phyloP scores from a whole-genome alignment of 768 basidiomycete genomes.

The Tylopilus cervinicoccineus region DNA sequence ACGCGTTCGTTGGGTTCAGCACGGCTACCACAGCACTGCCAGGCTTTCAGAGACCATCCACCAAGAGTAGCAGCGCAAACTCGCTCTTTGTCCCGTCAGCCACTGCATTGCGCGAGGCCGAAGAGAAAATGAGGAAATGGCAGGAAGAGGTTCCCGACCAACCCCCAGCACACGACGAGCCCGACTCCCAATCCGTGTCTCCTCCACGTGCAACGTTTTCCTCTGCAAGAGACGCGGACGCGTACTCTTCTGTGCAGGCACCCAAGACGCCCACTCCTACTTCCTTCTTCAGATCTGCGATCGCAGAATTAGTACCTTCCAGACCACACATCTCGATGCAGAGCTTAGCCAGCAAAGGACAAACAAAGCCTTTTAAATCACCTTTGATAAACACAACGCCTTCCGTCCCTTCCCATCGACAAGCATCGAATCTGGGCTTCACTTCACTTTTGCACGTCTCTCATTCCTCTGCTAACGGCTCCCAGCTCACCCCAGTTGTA shows the following conservation, averaged over 20 bases:
- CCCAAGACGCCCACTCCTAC: slow-evolving; percentile 41
- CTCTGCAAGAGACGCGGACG: slow-evolving; percentile 37
- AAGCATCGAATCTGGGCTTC: slow-evolving; percentile 29
- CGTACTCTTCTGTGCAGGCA: slow-evolving; percentile 22
- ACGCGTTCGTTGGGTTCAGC: slow-evolving; percentile 35
- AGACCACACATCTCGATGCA: slow-evolving; percentile 10
- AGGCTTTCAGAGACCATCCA: slow-evolving; percentile 18
- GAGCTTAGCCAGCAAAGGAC: slow-evolving; percentile 8
- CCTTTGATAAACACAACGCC: slow-evolving; percentile 33
- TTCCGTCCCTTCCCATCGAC: slow-evolving; percentile 8
- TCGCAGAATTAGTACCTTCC: slow-evolving; percentile 11
- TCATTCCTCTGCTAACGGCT: background rate
- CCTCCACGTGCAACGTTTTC: slow-evolving; percentile 34
- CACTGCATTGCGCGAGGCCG: slow-evolving; percentile 50
- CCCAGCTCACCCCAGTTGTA: slow-evolving; percentile 17
- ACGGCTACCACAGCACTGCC: slow-evolving; percentile 28
- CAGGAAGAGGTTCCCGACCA: slow-evolving; percentile 31
- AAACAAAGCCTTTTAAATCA: slow-evolving; percentile 43
- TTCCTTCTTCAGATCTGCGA: slow-evolving; percentile 24
- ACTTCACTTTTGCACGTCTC: slow-evolving; percentile 15
- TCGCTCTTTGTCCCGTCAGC: slow-evolving; percentile 50
- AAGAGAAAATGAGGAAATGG: slow-evolving; percentile 50
- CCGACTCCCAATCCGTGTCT: slow-evolving; percentile 6
- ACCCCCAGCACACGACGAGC: slow-evolving; percentile 20
- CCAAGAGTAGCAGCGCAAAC: slow-evolving; percentile 3